Conservation (phyloP, 75 land plant genomes). For the Pinus taeda region DNA sequence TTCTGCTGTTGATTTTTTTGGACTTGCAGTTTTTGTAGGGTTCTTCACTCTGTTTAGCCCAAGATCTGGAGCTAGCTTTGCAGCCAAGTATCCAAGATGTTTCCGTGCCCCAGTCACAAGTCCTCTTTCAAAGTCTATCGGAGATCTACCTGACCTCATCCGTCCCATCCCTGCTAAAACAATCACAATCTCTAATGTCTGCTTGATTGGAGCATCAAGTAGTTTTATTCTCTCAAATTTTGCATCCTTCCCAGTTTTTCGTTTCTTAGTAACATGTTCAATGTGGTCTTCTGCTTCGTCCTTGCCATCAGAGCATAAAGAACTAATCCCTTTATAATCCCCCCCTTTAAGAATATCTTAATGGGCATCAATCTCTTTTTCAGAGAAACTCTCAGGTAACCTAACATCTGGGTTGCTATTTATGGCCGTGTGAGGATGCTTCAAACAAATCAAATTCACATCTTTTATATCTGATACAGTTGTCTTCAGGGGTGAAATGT, state of each 20-base stretch:
- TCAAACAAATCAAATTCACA: too few species aligned
- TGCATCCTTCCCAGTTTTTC: neutral
- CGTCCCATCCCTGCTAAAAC: conserved; percentile 59
- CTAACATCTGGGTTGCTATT: too few species aligned
- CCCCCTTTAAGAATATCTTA: too few species aligned
- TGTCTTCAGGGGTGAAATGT: too few species aligned
- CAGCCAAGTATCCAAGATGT: conserved; percentile 38
- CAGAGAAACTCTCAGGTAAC: too few species aligned
- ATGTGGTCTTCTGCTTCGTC: neutral
- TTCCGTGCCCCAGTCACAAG: conserved; percentile 60
- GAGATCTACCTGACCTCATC: conserved; percentile 61
- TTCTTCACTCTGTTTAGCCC: conserved; percentile 39
- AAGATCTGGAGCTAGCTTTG: conserved; percentile 50
- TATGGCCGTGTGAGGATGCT: too few species aligned
- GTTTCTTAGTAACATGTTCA: neutral
- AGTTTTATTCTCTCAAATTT: too few species aligned
- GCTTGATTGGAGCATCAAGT: conserved; percentile 25
- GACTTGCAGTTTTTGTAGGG: neutral
- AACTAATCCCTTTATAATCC: too few species aligned
- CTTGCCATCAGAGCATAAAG: neutral
- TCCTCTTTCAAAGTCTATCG: conserved; percentile 47
- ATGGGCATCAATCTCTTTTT: too few species aligned
- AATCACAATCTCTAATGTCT: conserved; percentile 83
- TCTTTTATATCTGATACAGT: too few species aligned
- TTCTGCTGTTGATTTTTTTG: conserved; percentile 41